These are phyloP conservation scores for Monosporozyma unispora DNA, from an alignment of 805 yeast species.

Conservation along the genomic window DNA sequence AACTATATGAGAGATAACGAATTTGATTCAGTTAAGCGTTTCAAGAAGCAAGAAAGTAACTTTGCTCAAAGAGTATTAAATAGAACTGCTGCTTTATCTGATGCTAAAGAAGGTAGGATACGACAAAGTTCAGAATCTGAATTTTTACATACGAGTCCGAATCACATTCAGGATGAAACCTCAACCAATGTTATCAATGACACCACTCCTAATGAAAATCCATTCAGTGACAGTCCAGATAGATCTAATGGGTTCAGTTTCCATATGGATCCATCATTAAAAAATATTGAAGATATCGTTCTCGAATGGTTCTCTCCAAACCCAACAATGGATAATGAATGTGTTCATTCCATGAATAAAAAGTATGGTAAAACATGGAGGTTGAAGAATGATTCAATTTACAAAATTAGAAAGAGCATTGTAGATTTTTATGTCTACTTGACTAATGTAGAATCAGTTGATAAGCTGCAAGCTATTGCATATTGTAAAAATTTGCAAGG, in stretches of 20 bases:
- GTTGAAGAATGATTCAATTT: constrained; percentile 13
- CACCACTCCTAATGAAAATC: not conserved
- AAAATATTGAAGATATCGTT: constrained; percentile 20
- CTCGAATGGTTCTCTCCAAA: constrained; percentile 31
- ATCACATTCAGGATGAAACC: not conserved
- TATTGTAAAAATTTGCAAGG: constrained; percentile 15
- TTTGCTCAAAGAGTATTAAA: constrained; percentile 1
- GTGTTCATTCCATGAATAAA: constrained; percentile 28
- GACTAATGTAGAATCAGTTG: constrained; percentile 17
- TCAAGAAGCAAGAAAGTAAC: not conserved
- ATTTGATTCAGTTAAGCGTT: not conserved
- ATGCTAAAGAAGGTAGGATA: not conserved
- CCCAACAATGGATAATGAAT: constrained; percentile 19
- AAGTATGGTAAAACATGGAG: constrained; percentile 25
- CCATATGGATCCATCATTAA: not conserved
- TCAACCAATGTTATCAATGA: not conserved
- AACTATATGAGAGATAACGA: constrained; percentile 3
- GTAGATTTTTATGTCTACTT: constrained; percentile 26
- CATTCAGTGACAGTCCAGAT: not conserved
- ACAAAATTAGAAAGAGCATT: constrained; percentile 23
- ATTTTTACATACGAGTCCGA: not conserved
- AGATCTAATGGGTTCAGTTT: not conserved
- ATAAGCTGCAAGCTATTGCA: constrained; percentile 22
- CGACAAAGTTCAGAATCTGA: not conserved
- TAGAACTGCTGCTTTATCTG: not conserved